Evolutionary conservation across 305 asterid species (phyloP).

Genomic region (Stenogyne calaminthoides): DNA sequence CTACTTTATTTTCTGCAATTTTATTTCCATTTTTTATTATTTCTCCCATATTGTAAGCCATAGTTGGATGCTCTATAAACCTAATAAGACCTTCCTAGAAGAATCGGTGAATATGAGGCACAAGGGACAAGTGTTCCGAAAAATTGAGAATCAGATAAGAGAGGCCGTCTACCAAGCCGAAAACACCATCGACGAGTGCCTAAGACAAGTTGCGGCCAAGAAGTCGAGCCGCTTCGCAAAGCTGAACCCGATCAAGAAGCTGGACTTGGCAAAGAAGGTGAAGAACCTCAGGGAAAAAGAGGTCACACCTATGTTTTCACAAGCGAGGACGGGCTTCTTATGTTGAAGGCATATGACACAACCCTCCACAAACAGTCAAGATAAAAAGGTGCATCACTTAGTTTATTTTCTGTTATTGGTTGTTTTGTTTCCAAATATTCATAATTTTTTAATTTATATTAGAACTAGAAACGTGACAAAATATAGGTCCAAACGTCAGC

Average conservation of each 20-base stretch:
- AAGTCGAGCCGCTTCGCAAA: neutral
- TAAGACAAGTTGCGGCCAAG: conserved; percentile 20
- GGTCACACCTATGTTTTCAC: neutral
- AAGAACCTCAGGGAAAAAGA: neutral
- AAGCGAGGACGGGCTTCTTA: conserved; percentile 11
- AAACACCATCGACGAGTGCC: conserved; percentile 29
- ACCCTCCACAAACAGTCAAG: neutral
- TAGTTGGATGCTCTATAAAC: too few relatives aligned
- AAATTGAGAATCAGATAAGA: conserved; percentile 20
- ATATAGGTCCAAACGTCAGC: too few relatives aligned
- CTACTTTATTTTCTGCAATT: too few relatives aligned
- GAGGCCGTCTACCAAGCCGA: conserved; percentile 20
- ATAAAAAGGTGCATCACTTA: neutral
- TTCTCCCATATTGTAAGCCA: too few relatives aligned
- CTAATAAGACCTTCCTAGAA: too few relatives aligned
- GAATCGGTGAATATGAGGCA: neutral
- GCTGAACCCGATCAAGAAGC: neutral
- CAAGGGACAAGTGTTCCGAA: conserved; percentile 4
- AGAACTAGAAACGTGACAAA: too few relatives aligned
- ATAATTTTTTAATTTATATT: too few relatives aligned
- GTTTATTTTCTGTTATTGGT: too few relatives aligned
- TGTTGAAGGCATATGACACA: neutral
- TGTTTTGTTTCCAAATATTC: too few relatives aligned
- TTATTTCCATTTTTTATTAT: too few relatives aligned
- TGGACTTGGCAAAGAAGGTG: conserved; percentile 27